phyloP scores from a whole-genome alignment of 305 asterid species.

The Fraxinus latifolia region DNA sequence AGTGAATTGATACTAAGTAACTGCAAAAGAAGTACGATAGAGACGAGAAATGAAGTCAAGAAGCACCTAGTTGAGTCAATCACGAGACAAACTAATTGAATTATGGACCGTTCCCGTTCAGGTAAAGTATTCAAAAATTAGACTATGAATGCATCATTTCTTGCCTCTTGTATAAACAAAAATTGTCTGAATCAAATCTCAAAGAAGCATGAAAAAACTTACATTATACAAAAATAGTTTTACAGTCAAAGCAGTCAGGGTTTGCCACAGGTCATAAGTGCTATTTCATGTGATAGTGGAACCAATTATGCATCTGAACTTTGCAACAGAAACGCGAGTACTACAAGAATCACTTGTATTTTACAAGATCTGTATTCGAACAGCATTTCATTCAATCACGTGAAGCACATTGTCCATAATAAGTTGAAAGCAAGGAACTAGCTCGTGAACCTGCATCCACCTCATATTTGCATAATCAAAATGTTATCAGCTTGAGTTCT shows the following conservation, averaged over 20 bases:
- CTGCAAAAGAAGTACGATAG: no score
- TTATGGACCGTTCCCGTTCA: not conserved
- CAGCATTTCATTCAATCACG: not conserved
- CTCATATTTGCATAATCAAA: constrained; percentile 2
- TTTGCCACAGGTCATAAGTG: not conserved
- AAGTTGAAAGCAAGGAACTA: not conserved
- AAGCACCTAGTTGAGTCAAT: not conserved
- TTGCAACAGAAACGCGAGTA: not conserved
- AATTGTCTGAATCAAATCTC: not conserved
- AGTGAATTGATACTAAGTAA: not conserved
- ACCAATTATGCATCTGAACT: not conserved
- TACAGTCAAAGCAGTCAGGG: not conserved
- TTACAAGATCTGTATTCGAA: not conserved
- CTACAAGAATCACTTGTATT: not conserved
- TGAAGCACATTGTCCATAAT: not conserved
- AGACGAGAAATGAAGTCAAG: no score
- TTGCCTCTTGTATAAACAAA: not conserved
- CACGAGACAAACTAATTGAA: not conserved
- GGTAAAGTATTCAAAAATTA: not conserved
- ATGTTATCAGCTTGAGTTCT: not conserved
- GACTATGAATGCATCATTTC: not conserved
- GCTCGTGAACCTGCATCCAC: not conserved
- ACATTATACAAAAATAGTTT: not conserved
- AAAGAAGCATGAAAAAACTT: not conserved
- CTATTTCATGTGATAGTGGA: not conserved